Evolutionary conservation across 371 early-diverging fungal species (phyloP).

Genomic region (Mortierella sp.): DNA sequence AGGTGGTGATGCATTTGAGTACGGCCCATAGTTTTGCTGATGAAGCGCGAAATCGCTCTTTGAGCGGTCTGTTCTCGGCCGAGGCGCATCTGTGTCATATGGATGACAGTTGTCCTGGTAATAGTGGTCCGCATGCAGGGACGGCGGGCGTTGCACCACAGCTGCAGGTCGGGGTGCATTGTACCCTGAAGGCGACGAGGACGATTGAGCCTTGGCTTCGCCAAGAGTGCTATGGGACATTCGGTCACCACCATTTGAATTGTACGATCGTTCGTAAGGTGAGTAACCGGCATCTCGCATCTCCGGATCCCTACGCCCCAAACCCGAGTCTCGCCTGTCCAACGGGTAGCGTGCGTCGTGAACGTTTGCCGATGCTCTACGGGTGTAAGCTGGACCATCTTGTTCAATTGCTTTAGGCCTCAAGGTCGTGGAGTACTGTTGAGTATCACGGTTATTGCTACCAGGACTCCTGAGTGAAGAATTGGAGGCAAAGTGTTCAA

Average conservation of each 20-base stretch:
- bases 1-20: conserved; percentile 37
- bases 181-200: not conserved
- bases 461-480: not conserved
- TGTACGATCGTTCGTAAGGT: conserved; percentile 2
- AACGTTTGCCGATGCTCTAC: not conserved
- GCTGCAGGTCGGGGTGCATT: conserved; percentile 14
- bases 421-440: not conserved
- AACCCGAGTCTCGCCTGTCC: conserved; percentile 24
- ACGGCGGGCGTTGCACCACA: conserved; percentile 28
- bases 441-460: conserved; percentile 1
- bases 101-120: conserved; percentile 25
- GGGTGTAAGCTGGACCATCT: not conserved
- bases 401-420: not conserved
- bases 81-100: conserved; percentile 17
- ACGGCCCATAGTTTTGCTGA: conserved; percentile 53
- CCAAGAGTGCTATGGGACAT: not conserved
- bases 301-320: conserved; percentile 26
- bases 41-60: conserved; percentile 49
- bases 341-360: conserved; percentile 8
- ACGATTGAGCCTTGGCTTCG: conserved; percentile 6
- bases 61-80: conserved; percentile 20
- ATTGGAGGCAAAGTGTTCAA: not conserved
- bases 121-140: conserved; percentile 3
- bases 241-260: conserved; percentile 7
- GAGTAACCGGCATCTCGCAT: conserved; percentile 9